Evolutionary conservation across 495 filamentous ascomycete species (phyloP).

Genomic region (Pyrenula massariospora): DNA sequence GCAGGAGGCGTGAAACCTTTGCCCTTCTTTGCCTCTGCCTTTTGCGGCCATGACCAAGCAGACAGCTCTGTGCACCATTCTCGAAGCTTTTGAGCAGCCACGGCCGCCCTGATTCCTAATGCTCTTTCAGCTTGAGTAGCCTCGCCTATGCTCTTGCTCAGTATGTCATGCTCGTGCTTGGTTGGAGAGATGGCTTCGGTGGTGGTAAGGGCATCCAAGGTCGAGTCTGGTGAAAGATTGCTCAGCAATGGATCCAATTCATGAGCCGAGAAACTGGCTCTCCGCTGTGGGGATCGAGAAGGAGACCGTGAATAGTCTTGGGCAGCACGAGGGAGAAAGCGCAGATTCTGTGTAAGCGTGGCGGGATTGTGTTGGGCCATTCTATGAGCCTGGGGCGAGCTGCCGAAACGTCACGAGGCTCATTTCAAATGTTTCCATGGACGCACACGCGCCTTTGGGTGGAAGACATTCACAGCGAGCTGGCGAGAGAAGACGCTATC

Average conservation of each 20-base stretch:
- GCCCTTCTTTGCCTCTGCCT: constrained; percentile 20
- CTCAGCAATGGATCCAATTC: constrained; percentile 37
- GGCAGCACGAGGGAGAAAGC: neutral
- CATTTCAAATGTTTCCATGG: neutral
- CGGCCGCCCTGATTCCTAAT: constrained; percentile 60
- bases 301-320: constrained; percentile 11
- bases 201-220: constrained; percentile 38
- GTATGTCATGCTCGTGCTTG: constrained; percentile 32
- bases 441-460: neutral
- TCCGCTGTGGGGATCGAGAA: constrained; percentile 16
- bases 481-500: constrained; percentile 3
- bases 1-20: constrained; percentile 39
- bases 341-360: neutral
- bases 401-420: neutral
- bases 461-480: constrained; percentile 4
- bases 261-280: constrained; percentile 7
- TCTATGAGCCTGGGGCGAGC: neutral
- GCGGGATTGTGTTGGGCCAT: neutral
- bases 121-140: constrained; percentile 56
- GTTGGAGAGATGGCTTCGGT: constrained; percentile 44
- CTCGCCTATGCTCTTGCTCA: constrained; percentile 54
- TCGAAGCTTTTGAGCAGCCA: constrained; percentile 60
- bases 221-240: constrained; percentile 43
- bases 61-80: constrained; percentile 70
- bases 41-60: constrained; percentile 60